These are phyloP conservation scores for Zoysia matrella DNA, from an alignment of 202 grass and related monocot species.

Conservation along the genomic window DNA sequence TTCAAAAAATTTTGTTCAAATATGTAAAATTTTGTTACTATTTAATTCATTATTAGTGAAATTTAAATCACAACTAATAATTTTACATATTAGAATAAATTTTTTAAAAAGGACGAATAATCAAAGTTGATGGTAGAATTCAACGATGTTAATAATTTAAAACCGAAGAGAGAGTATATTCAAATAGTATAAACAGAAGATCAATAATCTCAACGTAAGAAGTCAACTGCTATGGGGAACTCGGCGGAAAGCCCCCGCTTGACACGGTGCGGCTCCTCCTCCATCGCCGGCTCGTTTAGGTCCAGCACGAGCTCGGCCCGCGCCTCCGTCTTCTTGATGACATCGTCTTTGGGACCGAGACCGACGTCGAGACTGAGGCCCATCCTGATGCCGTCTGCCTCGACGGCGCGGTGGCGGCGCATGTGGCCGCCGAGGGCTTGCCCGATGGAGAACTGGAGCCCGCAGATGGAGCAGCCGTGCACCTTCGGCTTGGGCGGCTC, in stretches of 20 bases:
- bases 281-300: slow-evolving; percentile 71
- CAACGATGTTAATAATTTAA: too few species aligned
- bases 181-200: slow-evolving; percentile 16
- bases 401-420: slow-evolving; percentile 66
- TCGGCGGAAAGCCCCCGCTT: slow-evolving; percentile 32
- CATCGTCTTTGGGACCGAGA: slow-evolving; percentile 9
- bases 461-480: slow-evolving; percentile 86
- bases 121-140: too few species aligned
- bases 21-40: too few species aligned
- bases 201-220: slow-evolving; percentile 25
- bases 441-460: slow-evolving; percentile 79
- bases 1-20: too few species aligned
- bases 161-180: neutral
- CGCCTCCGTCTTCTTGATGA: neutral
- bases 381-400: slow-evolving; percentile 25
- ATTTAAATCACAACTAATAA: too few species aligned
- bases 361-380: slow-evolving; percentile 29
- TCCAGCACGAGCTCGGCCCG: slow-evolving; percentile 44
- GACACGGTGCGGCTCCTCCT: slow-evolving; percentile 49
- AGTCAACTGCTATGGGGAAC: slow-evolving; percentile 52
- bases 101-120: too few species aligned
- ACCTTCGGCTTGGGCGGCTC: slow-evolving; percentile 68
- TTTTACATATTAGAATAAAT: too few species aligned
- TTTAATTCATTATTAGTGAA: too few species aligned
- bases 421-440: slow-evolving; percentile 92